These are phyloP conservation scores for Artemisia argyi DNA, from an alignment of 129 eudicot species.

Conservation along the genomic window DNA sequence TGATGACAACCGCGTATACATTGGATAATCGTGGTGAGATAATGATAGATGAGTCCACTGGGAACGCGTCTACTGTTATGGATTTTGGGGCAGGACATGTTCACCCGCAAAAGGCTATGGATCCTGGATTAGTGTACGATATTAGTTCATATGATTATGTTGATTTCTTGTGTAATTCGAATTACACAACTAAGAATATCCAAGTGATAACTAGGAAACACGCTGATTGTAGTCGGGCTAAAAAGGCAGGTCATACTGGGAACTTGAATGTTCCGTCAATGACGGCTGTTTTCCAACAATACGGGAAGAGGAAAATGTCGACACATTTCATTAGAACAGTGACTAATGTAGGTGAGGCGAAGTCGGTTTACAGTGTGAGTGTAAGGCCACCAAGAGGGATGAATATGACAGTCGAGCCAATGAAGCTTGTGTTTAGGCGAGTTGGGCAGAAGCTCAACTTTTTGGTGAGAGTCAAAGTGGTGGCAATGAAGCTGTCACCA, in stretches of 20 bases:
- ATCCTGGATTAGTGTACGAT: constrained; percentile 87
- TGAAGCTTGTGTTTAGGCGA: constrained; percentile 59
- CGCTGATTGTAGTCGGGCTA: constrained; percentile 60
- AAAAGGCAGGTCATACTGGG: constrained; percentile 75
- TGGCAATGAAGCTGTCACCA: constrained; percentile 56
- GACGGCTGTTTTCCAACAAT: constrained; percentile 72
- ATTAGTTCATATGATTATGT: constrained; percentile 64
- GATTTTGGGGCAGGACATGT: constrained; percentile 96
- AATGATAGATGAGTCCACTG: constrained; percentile 81
- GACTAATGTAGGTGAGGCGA: constrained; percentile 71
- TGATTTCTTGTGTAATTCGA: constrained; percentile 79
- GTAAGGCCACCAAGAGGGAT: constrained; percentile 59
- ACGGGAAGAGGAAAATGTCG: constrained; percentile 64
- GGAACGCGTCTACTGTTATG: constrained; percentile 79
- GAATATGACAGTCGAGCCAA: constrained; percentile 73
- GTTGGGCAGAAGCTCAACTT: constrained; percentile 76
- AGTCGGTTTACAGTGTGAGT: constrained; percentile 57
- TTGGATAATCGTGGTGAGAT: constrained; percentile 57
- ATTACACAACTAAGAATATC: constrained; percentile 66
- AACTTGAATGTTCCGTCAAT: constrained; percentile 80
- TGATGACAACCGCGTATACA: constrained; percentile 80
- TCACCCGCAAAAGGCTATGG: constrained; percentile 88
- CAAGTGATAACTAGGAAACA: constrained; percentile 58
- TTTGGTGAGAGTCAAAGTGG: constrained; percentile 68
- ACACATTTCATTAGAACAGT: constrained; percentile 75